Conservation (phyloP, 331 rosid species). For the Saraca asoca region DNA sequence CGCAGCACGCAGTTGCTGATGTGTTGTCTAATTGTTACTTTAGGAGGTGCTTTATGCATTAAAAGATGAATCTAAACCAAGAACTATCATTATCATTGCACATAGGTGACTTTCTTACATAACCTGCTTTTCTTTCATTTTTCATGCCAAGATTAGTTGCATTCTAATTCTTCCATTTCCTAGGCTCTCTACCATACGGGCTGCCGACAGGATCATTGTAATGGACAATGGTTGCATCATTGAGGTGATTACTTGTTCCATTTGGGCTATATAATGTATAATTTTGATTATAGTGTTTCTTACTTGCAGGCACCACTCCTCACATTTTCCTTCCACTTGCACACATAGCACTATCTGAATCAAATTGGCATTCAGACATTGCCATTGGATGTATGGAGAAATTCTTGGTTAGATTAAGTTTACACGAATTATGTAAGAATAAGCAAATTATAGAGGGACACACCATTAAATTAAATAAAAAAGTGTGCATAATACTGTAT, state of each 20-base stretch:
- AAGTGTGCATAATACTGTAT: no score
- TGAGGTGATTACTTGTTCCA: slow-evolving; percentile 54
- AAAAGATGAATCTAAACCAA: slow-evolving; percentile 45
- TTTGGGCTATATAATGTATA: neutral
- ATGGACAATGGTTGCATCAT: slow-evolving; percentile 64
- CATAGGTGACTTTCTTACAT: slow-evolving; percentile 52
- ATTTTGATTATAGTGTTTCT: no score
- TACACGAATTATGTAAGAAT: no score
- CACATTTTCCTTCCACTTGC: no score
- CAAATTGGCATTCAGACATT: no score
- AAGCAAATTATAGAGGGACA: no score
- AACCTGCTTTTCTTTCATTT: neutral
- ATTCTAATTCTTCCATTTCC: slow-evolving; percentile 21
- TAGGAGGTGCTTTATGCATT: slow-evolving; percentile 56
- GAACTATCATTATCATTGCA: slow-evolving; percentile 68
- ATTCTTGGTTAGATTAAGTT: no score
- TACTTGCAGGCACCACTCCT: no score
- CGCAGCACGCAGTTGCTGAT: slow-evolving; percentile 7
- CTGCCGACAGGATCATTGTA: slow-evolving; percentile 69
- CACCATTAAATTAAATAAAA: no score
- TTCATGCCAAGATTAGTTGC: neutral
- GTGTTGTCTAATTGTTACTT: slow-evolving; percentile 28
- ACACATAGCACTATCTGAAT: no score
- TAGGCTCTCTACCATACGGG: slow-evolving; percentile 71
- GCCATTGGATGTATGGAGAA: no score